Conservation (phyloP, 208 protist species). For the Trypanosoma scelopori region DNA sequence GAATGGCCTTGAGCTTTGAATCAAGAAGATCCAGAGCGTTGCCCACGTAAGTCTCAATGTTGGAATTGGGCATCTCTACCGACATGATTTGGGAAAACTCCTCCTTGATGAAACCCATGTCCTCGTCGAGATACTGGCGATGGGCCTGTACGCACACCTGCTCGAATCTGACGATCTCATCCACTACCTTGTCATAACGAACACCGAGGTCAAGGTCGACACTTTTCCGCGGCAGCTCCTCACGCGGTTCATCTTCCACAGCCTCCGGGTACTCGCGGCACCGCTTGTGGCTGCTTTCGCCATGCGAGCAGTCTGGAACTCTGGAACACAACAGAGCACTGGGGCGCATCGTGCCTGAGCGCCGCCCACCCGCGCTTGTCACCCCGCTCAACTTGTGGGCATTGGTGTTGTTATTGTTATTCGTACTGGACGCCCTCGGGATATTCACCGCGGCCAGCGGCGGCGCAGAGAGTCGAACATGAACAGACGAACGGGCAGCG, state of each 20-base stretch:
- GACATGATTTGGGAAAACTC: constrained; percentile 34
- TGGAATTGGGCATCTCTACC: constrained; percentile 31
- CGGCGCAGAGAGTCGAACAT: constrained; percentile 10
- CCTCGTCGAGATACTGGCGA: constrained; percentile 27
- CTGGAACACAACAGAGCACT: constrained; percentile 14
- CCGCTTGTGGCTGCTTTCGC: constrained; percentile 14
- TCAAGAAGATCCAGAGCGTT: constrained; percentile 17
- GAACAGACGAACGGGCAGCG: neutral
- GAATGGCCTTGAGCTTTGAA: constrained; percentile 22
- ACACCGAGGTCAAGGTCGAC: constrained; percentile 22
- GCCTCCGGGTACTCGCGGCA: constrained; percentile 4
- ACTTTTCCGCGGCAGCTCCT: constrained; percentile 9
- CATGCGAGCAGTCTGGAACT: neutral
- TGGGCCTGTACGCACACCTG: constrained; percentile 24
- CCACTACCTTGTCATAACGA: constrained; percentile 28
- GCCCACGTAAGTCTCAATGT: constrained; percentile 28
- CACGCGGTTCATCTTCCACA: neutral
- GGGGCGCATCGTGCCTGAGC: constrained; percentile 17
- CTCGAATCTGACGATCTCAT: constrained; percentile 29
- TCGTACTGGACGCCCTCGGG: neutral
- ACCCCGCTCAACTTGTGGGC: neutral
- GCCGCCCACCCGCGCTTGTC: neutral
- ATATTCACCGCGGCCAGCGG: constrained; percentile 13
- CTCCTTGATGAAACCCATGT: constrained; percentile 31
- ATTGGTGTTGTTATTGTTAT: constrained; percentile 9